These are phyloP conservation scores for Globisporangium alternatum DNA, from an alignment of 352 stramenopile species.

Conservation along the genomic window DNA sequence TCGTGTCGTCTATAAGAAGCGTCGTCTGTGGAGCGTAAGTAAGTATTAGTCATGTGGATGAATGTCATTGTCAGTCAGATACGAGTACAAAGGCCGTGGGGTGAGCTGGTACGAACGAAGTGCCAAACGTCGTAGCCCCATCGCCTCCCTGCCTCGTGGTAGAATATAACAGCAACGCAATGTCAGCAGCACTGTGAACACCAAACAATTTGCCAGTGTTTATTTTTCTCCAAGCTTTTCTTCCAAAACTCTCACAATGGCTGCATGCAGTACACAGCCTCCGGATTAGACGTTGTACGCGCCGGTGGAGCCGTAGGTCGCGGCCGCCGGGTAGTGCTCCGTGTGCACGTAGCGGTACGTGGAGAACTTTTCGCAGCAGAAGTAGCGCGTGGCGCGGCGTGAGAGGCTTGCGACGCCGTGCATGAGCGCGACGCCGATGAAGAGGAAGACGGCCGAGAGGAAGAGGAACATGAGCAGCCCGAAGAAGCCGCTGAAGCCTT, in stretches of 20 bases:
- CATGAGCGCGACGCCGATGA: constrained; percentile 55
- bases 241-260: not conserved
- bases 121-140: constrained; percentile 2
- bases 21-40: constrained; percentile 3
- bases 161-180: constrained; percentile 13
- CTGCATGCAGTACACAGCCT: not conserved
- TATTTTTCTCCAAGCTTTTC: not conserved
- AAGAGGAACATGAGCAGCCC: constrained; percentile 46
- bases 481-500: constrained; percentile 40
- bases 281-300: constrained; percentile 11
- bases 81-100: not conserved
- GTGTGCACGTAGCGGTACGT: constrained; percentile 39
- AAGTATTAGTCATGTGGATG: constrained; percentile 7
- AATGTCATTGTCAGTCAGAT: not conserved
- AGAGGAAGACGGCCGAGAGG: constrained; percentile 40
- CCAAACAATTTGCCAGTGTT: not conserved
- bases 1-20: constrained; percentile 6
- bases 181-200: constrained; percentile 6
- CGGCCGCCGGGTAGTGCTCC: constrained; percentile 19
- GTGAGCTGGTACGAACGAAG: constrained; percentile 18
- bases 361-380: constrained; percentile 64
- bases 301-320: constrained; percentile 37
- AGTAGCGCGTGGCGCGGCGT: constrained; percentile 49
- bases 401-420: constrained; percentile 43
- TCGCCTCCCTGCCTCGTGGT: not conserved